These are phyloP conservation scores for Sclerotiophoma versabilis DNA, from an alignment of 2,329 filamentous ascomycete genomes.

Conservation along the genomic window DNA sequence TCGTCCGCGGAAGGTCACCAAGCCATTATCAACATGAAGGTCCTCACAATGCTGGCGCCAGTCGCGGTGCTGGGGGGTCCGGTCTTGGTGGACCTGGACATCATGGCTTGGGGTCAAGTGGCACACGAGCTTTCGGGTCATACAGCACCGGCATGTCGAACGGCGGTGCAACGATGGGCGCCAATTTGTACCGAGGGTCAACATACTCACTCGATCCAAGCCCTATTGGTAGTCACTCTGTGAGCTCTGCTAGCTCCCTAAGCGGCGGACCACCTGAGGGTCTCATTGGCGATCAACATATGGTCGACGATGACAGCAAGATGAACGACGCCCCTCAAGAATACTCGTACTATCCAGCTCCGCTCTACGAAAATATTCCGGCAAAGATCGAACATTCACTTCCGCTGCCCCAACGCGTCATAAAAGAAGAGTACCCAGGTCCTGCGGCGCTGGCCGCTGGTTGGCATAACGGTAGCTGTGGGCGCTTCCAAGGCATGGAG, in stretches of 20 bases:
- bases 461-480: conserved; percentile 51
- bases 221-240: conserved; percentile 51
- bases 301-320: conserved; percentile 48
- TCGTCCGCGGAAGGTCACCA: conserved; percentile 51
- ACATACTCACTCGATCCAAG: conserved; percentile 51
- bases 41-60: conserved; percentile 48
- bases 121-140: conserved; percentile 55
- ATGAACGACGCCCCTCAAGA: conserved; percentile 52
- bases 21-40: conserved; percentile 57
- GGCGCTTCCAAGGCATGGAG: conserved; percentile 56
- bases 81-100: conserved; percentile 41
- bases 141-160: conserved; percentile 46
- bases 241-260: conserved; percentile 54
- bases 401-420: conserved; percentile 46
- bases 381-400: conserved; percentile 41
- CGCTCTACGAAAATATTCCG: conserved; percentile 53
- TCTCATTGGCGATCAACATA: conserved; percentile 52
- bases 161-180: conserved; percentile 39
- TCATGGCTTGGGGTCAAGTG: conserved; percentile 72
- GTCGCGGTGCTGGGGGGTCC: conserved; percentile 43
- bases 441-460: conserved; percentile 34
- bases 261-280: conserved; percentile 52
- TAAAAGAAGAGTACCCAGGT: conserved; percentile 54
- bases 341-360: conserved; percentile 57
- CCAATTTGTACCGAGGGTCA: conserved; percentile 44